Evolutionary conservation across 257 asterid species (phyloP), one percentile per base, ranked within the genome.

Genomic region (Scutellaria barbata): DNA sequence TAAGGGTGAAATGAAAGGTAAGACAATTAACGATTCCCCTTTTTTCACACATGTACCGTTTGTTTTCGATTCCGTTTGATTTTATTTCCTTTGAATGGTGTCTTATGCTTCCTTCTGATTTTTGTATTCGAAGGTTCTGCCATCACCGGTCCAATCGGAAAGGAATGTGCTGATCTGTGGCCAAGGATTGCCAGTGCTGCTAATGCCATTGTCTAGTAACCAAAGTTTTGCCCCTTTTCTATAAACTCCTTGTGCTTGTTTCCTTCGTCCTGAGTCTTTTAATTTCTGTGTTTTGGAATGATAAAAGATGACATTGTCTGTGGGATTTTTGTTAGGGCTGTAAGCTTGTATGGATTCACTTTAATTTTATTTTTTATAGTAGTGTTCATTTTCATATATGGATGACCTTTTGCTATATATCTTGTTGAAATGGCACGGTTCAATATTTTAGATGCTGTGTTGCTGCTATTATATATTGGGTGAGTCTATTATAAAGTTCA

Each of bases 131-230:
- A 74, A 87, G 92, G 92, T 13, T 87, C 92, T 66, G 92, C 92
- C 20, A 87, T 87, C 75, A 87, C 92, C 4, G 92, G 92, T 5
- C 92, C 92, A 3, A 87, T 87, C 25, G 90, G 92, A 56, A 87
- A 87, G 80, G 92, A 87, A 67, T 87, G 92, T 73, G 92, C 92
- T 81, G 92, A 87, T 77, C 82, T 87, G 7, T 87, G 92, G 90
- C 92, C 90, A 1, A 85, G 92, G 64, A 85, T 87, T 57, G 92
- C 92, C 30, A 87, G 92, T 60, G 92, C 90, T 43, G 90, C 92
- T 40, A 87, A 87, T 58, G 89, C 88, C 12, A 85, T 85, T 8
- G 86, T 85, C 72, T 77, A 73, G 72, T 45, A 8, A 40, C 8
- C 3, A 10, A 9, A 53, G 17, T 8, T 43, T 17, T 35, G 22